Evolutionary conservation across 2,329 filamentous ascomycete genomes (phyloP).

Genomic region (Trichoderma guizhouense): DNA sequence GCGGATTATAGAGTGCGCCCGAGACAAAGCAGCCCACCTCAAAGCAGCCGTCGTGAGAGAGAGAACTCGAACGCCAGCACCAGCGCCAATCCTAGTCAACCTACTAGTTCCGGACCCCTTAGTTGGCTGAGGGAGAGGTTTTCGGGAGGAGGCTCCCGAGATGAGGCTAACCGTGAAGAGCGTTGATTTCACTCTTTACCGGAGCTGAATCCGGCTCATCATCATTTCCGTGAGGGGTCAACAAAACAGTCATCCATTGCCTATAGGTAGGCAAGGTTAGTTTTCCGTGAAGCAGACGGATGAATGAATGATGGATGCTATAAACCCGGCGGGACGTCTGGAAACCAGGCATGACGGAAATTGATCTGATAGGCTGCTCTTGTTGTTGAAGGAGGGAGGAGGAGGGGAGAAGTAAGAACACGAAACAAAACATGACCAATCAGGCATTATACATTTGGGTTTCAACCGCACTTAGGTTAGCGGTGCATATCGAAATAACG

Average conservation of each 20-base stretch:
- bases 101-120: constrained; percentile 37
- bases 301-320: not conserved
- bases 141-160: constrained; percentile 26
- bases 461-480: not conserved
- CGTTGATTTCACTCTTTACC: not conserved
- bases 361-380: not conserved
- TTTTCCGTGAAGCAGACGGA: not conserved
- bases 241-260: not conserved
- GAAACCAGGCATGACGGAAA: not conserved
- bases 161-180: constrained; percentile 30
- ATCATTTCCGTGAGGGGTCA: not conserved
- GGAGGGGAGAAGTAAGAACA: not conserved
- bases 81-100: constrained; percentile 30
- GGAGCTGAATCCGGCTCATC: not conserved
- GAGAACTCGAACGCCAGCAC: constrained; percentile 29
- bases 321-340: not conserved
- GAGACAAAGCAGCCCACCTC: constrained; percentile 40
- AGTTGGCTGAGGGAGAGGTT: constrained; percentile 46
- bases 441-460: not conserved
- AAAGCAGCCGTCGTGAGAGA: constrained; percentile 32
- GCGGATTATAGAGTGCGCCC: constrained; percentile 33
- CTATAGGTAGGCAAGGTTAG: not conserved
- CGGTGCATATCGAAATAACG: constrained; percentile 1
- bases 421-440: not conserved
- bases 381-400: not conserved